Conservation (phyloP, 208 protist genomes). For the Acanthamoeba castellanii region DNA sequence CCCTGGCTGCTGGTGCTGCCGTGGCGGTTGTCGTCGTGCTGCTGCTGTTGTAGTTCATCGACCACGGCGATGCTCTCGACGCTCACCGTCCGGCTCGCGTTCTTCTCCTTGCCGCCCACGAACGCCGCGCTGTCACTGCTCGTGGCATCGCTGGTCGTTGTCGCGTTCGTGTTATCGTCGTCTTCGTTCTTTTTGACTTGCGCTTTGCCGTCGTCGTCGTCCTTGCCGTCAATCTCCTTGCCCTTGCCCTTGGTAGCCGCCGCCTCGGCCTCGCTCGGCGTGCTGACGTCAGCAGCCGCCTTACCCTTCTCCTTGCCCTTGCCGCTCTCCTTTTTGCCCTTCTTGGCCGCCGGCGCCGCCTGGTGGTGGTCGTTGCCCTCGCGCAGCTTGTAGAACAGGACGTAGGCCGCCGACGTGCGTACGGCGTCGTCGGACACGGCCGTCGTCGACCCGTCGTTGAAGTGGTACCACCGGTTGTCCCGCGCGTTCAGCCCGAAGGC, state of each 20-base stretch:
- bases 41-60: not conserved
- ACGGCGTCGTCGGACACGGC: constrained; percentile 7
- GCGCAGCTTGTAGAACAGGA: constrained; percentile 81
- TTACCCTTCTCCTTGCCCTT: not conserved
- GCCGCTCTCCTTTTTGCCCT: not conserved
- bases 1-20: not conserved
- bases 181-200: no score
- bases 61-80: not conserved
- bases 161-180: no score
- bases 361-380: not conserved
- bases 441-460: constrained; percentile 83
- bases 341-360: not conserved
- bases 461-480: constrained; percentile 78
- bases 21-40: not conserved
- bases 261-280: not conserved
- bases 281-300: not conserved
- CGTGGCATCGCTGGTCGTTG: no score
- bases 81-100: not conserved
- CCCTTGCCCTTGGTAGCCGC: not conserved
- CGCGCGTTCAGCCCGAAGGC: constrained; percentile 78
- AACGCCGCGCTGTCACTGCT: not conserved
- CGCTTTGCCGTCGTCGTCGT: not conserved
- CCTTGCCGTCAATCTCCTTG: not conserved
- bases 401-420: constrained; percentile 80
- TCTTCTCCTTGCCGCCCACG: not conserved